Evolutionary conservation across 495 filamentous ascomycete genomes (phyloP).

Genomic region (Xylaria grammica): DNA sequence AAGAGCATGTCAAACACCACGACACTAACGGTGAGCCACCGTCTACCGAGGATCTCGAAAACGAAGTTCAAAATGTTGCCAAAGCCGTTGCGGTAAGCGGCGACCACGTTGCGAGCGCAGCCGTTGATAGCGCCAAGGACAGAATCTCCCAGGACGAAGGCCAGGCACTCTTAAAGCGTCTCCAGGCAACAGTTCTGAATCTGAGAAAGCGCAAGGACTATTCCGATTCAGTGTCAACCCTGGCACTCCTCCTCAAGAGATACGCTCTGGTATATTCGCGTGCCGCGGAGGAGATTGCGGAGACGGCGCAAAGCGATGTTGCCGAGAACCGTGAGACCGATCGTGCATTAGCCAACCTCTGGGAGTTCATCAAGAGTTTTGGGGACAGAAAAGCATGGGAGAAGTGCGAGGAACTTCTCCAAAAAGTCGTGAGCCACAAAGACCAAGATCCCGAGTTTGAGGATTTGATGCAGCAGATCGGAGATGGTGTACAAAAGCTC

Average conservation of each 20-base stretch:
- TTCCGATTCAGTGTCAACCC: constrained; percentile 79
- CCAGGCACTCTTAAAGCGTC: constrained; percentile 71
- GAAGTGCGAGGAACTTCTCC: constrained; percentile 66
- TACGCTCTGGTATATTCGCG: constrained; percentile 80
- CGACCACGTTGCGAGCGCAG: constrained; percentile 67
- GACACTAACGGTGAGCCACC: constrained; percentile 58
- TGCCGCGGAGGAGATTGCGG: constrained; percentile 66
- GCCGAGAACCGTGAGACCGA: constrained; percentile 76
- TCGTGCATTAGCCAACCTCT: constrained; percentile 75
- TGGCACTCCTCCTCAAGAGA: constrained; percentile 74
- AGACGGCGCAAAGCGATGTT: constrained; percentile 69
- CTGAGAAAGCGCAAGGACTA: constrained; percentile 81
- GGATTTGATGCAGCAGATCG: constrained; percentile 70
- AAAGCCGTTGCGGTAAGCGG: constrained; percentile 68
- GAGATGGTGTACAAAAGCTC: constrained; percentile 75
- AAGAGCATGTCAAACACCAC: constrained; percentile 58
- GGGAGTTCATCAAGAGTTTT: constrained; percentile 77
- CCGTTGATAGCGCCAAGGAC: constrained; percentile 68
- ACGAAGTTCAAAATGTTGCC: constrained; percentile 67
- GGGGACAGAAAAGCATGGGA: constrained; percentile 79
- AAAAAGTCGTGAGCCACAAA: constrained; percentile 73
- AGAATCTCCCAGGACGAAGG: constrained; percentile 73
- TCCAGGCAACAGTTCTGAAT: constrained; percentile 77
- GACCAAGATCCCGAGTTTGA: constrained; percentile 86
- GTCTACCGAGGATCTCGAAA: constrained; percentile 63